Base-by-base conservation (phyloP, 805 yeast genomes). In the Candida chilensis region DNA sequence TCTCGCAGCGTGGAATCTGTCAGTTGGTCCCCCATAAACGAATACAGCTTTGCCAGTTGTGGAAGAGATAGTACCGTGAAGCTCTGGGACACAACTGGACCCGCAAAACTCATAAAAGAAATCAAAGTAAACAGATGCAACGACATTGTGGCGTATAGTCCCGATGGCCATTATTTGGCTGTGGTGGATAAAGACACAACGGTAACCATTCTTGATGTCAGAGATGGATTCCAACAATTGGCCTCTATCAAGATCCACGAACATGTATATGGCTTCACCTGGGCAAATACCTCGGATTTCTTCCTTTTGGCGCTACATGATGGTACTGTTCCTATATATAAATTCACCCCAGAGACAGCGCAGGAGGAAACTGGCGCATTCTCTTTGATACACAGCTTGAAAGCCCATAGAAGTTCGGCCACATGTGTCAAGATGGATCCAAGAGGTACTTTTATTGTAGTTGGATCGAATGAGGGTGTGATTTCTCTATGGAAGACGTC, bases 391-490 rank as follows among this genome's bases (percentile, higher is more conserved):
- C 37, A 46, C 18, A 37, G 47, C 25, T 39, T 62, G n/a, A 35
- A 37, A 20, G 59, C 63, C 14, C 70, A 53, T 37, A 45, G 52
- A 32, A 57, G 64, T 7, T 49, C 62, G 16, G 54, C 60, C 15
- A 60, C 71, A 10, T 45, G 59, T 28, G 36, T 64, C 18, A 37
- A 45, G 8, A 44, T 58, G 16, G 60, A 63, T 29, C 60, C 67
- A 3, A 32, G 59, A 25, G 71, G 69, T 2, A 37, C 44, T 14
- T 57, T 43, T 34, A 35, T 68, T 20, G 57, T 56, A 11, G 55
- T 56, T 5, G 74, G 73, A 4, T 46, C 67, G 12, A 57, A 55
- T 31, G 74, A 68, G 37, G 72, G 76, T 20, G 57, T 61, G 17
- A 57, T 68, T 4, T 58, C 65, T 12, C 27, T 64, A 7, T 57